Conservation (phyloP, 441 rosid genomes). For the Brassica hybrid region DNA sequence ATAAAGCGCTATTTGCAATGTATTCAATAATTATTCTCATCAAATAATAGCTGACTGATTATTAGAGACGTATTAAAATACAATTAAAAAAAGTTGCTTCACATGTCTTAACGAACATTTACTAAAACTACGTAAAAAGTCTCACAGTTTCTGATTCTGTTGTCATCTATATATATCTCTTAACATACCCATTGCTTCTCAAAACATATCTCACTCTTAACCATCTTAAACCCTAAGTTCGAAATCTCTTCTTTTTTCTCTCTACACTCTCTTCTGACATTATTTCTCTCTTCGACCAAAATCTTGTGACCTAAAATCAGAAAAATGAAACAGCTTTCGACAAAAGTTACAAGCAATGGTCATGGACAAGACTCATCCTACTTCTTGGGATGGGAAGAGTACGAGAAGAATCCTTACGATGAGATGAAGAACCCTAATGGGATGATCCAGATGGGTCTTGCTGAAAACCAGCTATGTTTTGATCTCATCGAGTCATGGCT, state of each 20-base stretch:
- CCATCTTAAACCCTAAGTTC: background rate
- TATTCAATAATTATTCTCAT: background rate
- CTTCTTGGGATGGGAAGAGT: too few species aligned
- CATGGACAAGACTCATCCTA: too few species aligned
- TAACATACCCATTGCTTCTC: slow-evolving; percentile 36
- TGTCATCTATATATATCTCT: slow-evolving; percentile 30
- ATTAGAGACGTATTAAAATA: slow-evolving; percentile 29
- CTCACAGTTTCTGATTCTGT: slow-evolving; percentile 30
- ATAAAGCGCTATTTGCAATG: background rate
- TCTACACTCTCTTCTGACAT: slow-evolving; percentile 18
- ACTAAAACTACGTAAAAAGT: slow-evolving; percentile 25
- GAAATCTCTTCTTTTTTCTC: background rate
- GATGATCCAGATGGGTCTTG: too few species aligned
- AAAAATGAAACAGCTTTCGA: slow-evolving; percentile 66
- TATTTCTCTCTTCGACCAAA: slow-evolving; percentile 3
- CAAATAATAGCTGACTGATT: slow-evolving; percentile 34
- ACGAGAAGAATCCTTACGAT: too few species aligned
- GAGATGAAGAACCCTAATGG: too few species aligned
- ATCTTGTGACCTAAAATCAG: background rate
- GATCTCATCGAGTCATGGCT: too few species aligned
- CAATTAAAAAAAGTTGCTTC: slow-evolving; percentile 14
- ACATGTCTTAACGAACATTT: slow-evolving; percentile 39
- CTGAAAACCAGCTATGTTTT: too few species aligned
- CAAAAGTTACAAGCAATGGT: slow-evolving; percentile 75
- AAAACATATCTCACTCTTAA: slow-evolving; percentile 27